Evolutionary conservation across 1,139 yeast genomes (phyloP).

Genomic region (Blastobotrys ciferrii): DNA sequence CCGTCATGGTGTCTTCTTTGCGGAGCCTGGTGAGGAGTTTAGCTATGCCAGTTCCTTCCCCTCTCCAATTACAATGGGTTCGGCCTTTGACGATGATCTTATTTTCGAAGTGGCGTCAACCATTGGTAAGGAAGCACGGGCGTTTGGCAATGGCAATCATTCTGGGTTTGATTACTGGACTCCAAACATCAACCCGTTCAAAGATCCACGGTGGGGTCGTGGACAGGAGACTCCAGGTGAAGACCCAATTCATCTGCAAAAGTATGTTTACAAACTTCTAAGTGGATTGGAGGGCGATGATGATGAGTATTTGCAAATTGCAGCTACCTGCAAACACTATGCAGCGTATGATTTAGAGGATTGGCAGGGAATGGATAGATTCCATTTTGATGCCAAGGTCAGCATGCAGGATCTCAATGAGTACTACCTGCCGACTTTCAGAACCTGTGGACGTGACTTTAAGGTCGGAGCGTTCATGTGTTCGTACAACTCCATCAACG

Average conservation of each 20-base stretch:
- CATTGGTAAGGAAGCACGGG: constrained; percentile 53
- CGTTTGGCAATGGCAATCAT: constrained; percentile 61
- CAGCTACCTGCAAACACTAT: constrained; percentile 51
- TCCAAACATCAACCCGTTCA: constrained; percentile 21
- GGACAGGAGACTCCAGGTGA: constrained; percentile 24
- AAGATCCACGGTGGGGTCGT: constrained; percentile 22
- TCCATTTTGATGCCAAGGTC: constrained; percentile 39
- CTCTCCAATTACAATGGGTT: constrained; percentile 34
- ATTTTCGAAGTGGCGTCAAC: constrained; percentile 53
- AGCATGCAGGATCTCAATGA: constrained; percentile 59
- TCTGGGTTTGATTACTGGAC: constrained; percentile 48
- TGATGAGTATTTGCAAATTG: constrained; percentile 53
- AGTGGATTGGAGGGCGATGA: constrained; percentile 58
- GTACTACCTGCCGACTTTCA: constrained; percentile 56
- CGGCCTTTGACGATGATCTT: constrained; percentile 54
- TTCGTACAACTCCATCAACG: constrained; percentile 53
- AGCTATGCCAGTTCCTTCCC: constrained; percentile 20
- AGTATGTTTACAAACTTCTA: constrained; percentile 19
- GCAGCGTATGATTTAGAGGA: constrained; percentile 60
- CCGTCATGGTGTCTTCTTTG: constrained; percentile 35
- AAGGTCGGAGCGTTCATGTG: constrained; percentile 60
- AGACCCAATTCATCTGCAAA: constrained; percentile 17
- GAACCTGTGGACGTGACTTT: constrained; percentile 47
- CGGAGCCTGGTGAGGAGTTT: constrained; percentile 13
- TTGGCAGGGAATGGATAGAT: constrained; percentile 42